Percentiles rank a stretch among this genome's conserved stretches.
These are phyloP conservation scores for Talaromyces piceae DNA, from an alignment of 2,329 filamentous ascomycete species.

Conservation along the genomic window DNA sequence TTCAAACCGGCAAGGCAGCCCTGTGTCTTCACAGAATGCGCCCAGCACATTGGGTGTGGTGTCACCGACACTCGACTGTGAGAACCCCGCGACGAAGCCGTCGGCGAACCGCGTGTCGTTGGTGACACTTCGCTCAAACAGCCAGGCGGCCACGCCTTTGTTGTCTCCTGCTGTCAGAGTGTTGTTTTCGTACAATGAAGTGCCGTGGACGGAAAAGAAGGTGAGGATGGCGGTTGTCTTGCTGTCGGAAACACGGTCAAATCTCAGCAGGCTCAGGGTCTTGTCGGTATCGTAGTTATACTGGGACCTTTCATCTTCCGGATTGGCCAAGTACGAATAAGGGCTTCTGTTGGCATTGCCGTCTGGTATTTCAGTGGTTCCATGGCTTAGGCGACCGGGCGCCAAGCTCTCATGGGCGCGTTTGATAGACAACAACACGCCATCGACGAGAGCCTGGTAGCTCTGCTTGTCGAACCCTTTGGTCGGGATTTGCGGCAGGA, in stretches of 20 bases:
- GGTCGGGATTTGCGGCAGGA: constrained; percentile 84
- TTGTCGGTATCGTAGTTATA: constrained; percentile 66
- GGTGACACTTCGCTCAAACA: constrained; percentile 66
- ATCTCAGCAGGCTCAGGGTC: constrained; percentile 69
- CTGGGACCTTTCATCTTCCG: constrained; percentile 61
- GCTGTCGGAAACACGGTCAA: constrained; percentile 64
- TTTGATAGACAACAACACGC: constrained; percentile 71
- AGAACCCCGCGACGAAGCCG: constrained; percentile 83
- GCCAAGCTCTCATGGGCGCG: constrained; percentile 67
- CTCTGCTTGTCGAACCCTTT: constrained; percentile 80
- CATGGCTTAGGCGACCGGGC: constrained; percentile 64
- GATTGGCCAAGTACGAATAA: constrained; percentile 82
- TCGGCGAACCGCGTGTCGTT: constrained; percentile 50
- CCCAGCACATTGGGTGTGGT: constrained; percentile 83
- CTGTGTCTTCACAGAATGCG: constrained; percentile 81
- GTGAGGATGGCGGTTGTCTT: constrained; percentile 76
- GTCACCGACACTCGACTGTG: constrained; percentile 84
- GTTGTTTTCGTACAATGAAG: constrained; percentile 84
- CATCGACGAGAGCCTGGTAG: constrained; percentile 82
- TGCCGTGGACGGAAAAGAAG: constrained; percentile 90
- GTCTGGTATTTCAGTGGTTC: constrained; percentile 60
- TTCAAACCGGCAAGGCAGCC: constrained; percentile 45
- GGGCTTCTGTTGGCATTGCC: constrained; percentile 86
- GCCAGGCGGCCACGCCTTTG: constrained; percentile 82
- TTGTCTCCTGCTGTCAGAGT: constrained; percentile 91